phyloP scores from a whole-genome alignment of 345 rosid genomes.

The Citrus reticulata region DNA sequence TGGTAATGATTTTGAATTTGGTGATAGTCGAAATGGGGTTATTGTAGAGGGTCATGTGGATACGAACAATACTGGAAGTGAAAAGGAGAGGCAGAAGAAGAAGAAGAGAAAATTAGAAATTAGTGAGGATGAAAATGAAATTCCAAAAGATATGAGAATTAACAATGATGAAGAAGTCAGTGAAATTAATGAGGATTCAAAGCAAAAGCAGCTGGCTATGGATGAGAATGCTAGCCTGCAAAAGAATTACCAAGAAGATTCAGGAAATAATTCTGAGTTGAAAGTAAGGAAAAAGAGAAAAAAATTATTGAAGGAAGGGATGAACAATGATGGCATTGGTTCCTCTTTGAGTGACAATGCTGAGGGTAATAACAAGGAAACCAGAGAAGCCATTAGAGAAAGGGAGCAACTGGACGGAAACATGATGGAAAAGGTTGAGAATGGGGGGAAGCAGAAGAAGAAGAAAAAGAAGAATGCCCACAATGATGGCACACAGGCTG shows the following conservation, averaged over 20 bases:
- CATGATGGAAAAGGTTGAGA: not conserved
- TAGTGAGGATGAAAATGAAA: not conserved
- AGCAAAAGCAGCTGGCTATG: not conserved
- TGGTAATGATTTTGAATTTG: not conserved
- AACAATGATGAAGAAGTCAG: not conserved
- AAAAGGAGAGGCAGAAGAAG: not conserved
- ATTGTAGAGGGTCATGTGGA: not conserved
- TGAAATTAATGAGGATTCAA: not conserved
- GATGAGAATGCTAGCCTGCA: not conserved
- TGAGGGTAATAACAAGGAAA: not conserved
- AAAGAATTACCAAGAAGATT: not conserved
- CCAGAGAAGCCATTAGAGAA: not conserved
- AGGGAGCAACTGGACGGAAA: not conserved
- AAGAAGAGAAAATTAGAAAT: conserved; percentile 15
- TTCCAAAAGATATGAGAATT: not conserved
- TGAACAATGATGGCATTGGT: not conserved
- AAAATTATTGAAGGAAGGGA: not conserved
- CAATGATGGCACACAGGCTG: not conserved
- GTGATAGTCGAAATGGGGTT: not conserved
- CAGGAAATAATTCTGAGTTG: not conserved
- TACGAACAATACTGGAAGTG: not conserved
- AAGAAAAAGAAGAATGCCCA: not conserved
- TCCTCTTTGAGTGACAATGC: not conserved
- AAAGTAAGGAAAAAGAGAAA: not conserved
- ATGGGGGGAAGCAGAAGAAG: not conserved